These are phyloP conservation scores for Begonia masoniana DNA, from an alignment of 306 rosid species.

Conservation along the genomic window DNA sequence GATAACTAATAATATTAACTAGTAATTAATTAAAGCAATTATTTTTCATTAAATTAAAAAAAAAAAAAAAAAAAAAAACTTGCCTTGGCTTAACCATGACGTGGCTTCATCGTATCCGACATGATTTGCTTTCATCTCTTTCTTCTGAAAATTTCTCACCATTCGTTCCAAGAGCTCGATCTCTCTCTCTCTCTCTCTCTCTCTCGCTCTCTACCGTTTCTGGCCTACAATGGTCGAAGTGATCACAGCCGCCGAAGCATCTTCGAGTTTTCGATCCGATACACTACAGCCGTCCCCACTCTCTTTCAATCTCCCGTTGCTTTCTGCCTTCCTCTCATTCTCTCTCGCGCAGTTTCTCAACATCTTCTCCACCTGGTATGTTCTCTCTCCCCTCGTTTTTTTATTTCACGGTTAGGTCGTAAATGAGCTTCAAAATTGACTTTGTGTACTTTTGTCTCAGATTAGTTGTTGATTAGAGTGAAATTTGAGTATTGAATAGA, in stretches of 20 bases:
- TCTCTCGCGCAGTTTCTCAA: slow-evolving; percentile 40
- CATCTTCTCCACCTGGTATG: slow-evolving; percentile 38
- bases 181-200: slow-evolving; percentile 1
- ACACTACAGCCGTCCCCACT: slow-evolving; percentile 12
- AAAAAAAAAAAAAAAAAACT: no score
- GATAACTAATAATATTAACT: no score
- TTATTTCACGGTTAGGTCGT: background rate
- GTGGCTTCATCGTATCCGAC: no score
- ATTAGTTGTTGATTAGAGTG: background rate
- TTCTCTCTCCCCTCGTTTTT: slow-evolving; percentile 1
- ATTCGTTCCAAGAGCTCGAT: background rate
- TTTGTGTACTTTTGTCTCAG: background rate
- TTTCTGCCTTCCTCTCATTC: slow-evolving; percentile 36
- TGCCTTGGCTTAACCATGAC: no score
- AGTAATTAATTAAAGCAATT: no score
- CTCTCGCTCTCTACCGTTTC: background rate
- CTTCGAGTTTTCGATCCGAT: slow-evolving; percentile 18
- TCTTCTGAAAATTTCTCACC: no score
- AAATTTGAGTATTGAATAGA: background rate
- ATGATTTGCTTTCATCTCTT: no score
- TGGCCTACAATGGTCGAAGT: slow-evolving; percentile 30
- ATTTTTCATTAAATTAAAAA: no score
- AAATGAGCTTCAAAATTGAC: background rate
- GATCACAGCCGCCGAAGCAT: slow-evolving; percentile 26
- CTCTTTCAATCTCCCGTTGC: slow-evolving; percentile 31